A percentile compares a stretch with the other conserved stretches of the same genome.
phyloP scores from a whole-genome alignment of 2,329 filamentous ascomycete genomes.

The Fusarium albosuccineum region DNA sequence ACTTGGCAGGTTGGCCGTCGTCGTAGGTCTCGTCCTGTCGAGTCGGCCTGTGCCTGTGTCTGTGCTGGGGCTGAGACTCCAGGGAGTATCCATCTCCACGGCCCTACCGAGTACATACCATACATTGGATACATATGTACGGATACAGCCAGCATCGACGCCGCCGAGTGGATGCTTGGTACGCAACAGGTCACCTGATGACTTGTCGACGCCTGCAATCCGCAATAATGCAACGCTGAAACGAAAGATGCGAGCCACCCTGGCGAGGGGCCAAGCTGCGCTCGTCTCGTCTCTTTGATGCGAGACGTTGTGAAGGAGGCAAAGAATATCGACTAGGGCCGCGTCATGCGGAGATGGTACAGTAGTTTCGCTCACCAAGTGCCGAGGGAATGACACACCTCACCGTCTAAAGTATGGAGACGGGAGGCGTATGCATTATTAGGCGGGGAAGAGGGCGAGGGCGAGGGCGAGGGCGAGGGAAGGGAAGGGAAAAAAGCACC shows the following conservation, averaged over 20 bases:
- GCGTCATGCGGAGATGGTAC: constrained; percentile 1
- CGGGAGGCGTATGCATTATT: constrained; percentile 21
- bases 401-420: constrained; percentile 30
- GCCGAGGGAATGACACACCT: constrained; percentile 25
- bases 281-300: constrained; percentile 19
- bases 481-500: no score
- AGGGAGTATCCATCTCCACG: neutral
- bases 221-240: constrained; percentile 20
- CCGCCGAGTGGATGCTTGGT: constrained; percentile 14
- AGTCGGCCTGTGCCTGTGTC: no score
- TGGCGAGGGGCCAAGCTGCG: no score
- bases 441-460: neutral
- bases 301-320: neutral
- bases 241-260: neutral
- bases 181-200: constrained; percentile 43
- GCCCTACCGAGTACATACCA: neutral
- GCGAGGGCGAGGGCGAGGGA: neutral
- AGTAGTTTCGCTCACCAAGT: constrained; percentile 26
- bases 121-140: no score
- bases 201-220: constrained; percentile 42
- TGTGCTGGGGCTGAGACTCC: no score
- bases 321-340: constrained; percentile 3
- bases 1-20: constrained; percentile 19
- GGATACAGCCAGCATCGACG: constrained; percentile 11
- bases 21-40: no score